Percentiles rank a stretch among this genome's conserved stretches.
phyloP scores from a whole-genome alignment of 345 rosid genomes.

The Pseudoturritis turrita region DNA sequence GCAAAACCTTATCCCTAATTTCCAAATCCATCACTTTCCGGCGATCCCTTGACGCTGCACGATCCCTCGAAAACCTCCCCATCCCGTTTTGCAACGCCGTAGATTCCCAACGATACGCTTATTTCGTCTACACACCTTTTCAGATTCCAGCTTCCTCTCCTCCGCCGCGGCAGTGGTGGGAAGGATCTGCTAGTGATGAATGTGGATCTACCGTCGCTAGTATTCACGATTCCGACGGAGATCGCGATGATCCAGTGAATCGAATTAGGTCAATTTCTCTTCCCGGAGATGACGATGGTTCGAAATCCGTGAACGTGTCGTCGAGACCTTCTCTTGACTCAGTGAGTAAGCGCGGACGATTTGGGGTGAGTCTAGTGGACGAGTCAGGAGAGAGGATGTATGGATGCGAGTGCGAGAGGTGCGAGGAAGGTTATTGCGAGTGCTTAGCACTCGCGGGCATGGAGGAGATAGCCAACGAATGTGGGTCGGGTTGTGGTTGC shows the following conservation, averaged over 20 bases:
- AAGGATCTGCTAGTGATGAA: not conserved
- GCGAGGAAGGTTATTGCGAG: conserved; percentile 42
- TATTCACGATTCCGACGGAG: too few species aligned
- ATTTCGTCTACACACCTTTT: conserved; percentile 63
- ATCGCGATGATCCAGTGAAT: not conserved
- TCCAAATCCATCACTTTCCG: conserved; percentile 39
- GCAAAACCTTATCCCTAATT: conserved; percentile 42
- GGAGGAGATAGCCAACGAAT: conserved; percentile 54
- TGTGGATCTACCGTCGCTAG: too few species aligned
- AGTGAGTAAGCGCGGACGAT: not conserved
- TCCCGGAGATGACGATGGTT: not conserved
- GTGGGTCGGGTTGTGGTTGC: conserved; percentile 65
- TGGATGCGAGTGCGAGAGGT: conserved; percentile 49
- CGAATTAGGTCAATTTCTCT: not conserved
- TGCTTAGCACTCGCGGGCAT: conserved; percentile 29
- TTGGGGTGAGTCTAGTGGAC: conserved; percentile 23
- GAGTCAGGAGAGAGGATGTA: conserved; percentile 23
- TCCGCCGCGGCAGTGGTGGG: conserved; percentile 59
- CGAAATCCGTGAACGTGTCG: not conserved
- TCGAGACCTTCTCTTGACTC: not conserved
- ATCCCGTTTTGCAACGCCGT: conserved; percentile 48
- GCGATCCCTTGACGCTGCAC: conserved; percentile 66
- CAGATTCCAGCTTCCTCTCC: conserved; percentile 43
- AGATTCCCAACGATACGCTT: conserved; percentile 46
- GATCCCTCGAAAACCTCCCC: conserved; percentile 49